Base-by-base conservation (phyloP, 495 filamentous ascomycete species). In the Tetracladium marchalianum region DNA sequence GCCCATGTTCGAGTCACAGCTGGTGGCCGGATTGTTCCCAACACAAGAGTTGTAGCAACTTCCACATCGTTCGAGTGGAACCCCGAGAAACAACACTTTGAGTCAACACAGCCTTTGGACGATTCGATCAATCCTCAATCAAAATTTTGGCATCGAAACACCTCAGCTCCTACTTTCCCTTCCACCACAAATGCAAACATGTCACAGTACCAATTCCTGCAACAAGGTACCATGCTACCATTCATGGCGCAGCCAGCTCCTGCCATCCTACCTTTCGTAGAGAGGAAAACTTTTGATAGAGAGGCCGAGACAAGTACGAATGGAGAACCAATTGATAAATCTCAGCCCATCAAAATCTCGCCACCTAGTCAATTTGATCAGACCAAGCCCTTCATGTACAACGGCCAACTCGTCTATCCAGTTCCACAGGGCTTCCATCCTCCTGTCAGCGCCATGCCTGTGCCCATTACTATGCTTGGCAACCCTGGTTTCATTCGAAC, bases 1-100 rank as follows among this genome's bases (percentile, higher is more conserved):
- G 70, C 71, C 31, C 69, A 75, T 52, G 66, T 76, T 45, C 63
- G 74, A 17, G 71, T 76, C 39, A 76, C 72, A n/a, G 72, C 73
- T 44, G 68, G 72, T 45, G 68, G 73, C 34, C 61, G 67, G 35
- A 76, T 78, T 53, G 74, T 78, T 4, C 73, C 74, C 11, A 78
- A 78, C 49, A 74, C 65, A 22, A 70, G 72, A 10, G 67, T 62
- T 32, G 18, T 39, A 11, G 48, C 43, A 19, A 36, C 53, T 11
- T 55, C 53, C 19, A 34, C 41, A 31, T 12, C 46, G 22, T 54
- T 61, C 40, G 42, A 52, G 11, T 56, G 52, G 56, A 57, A 55
- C 37, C 27, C 33, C 11, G 52, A 55, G 4, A 60, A 60, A 18
- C 24, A 33, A 17, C 18, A 31, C 16, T 53, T 60, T 35, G 57